Base-by-base conservation (phyloP, 352 stramenopile genomes). In the Aphanomyces cochlioides region DNA sequence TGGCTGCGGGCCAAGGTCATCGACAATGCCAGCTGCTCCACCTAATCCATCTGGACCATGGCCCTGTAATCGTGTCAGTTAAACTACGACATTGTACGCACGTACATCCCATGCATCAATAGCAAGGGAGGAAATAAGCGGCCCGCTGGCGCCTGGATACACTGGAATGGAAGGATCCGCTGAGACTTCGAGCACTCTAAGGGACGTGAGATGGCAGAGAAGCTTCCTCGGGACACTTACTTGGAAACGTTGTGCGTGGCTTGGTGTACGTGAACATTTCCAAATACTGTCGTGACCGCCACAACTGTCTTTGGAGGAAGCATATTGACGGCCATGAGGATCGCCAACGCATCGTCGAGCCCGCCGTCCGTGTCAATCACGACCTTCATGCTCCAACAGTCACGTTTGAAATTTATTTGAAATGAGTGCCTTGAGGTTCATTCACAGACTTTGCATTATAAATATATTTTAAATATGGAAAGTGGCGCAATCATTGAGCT, bases 181-280 rank as follows among this genome's bases (percentile, higher is more conserved):
- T 53, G 82, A 79, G 15, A 76, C 79, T 61, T 88, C 40, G 37
- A 94, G 77, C 38, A 94, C 87, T 66, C 84, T 94, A 66, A 21
- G 7, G 21, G 15, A 37, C 15, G 34, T 69, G 19, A 21, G 15
- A 21, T n/a, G 2, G 8, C 15, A 1, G 13, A 64, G 34, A 17
- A 34, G 2, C 6, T 15, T 17, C 15, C 7, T 37, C 37, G 5
- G 61, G 43, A 5, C 28, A 82, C 81, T 64, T 71, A 94, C 86
- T 92, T 81, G 36, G 76, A 76, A 15, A 90, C 80, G 74, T 94
- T 94, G 78, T 94, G 85, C 72, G 85, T 88, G 58, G 84, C 85
- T 75, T 93, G 87, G 58, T 85, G 81, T 53, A 94, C 56, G 63
- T 90, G 78, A 43, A 94, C 87, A 71, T 94, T 94, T 56, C 87